Base-by-base conservation (phyloP, 78 protist genomes). In the Chrysochromulina parva region DNA sequence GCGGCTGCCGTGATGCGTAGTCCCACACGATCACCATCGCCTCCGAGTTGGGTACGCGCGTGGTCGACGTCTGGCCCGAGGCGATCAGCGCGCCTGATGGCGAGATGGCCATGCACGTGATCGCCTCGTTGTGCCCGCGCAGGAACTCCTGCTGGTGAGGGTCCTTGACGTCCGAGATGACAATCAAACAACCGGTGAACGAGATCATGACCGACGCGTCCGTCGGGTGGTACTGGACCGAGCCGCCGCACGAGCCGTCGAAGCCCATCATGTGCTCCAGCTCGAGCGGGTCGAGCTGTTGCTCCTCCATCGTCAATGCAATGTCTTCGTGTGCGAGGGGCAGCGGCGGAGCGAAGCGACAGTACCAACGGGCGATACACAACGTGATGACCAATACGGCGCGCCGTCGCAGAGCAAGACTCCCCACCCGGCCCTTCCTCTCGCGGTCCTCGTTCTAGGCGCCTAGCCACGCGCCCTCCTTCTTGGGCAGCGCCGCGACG, bases 71-170 rank as follows among this genome's bases (percentile, higher is more conserved):
- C 74, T 91, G 92, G 4, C 91, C 93, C 2, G 89, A 65, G 1
- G 91, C 95, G 9, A n/a, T 50, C 10, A 89, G 55, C 13, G 62
- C 3, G 17, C 92, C 94, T 3, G 52, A 22, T 2, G 94, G 73
- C 38, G 89, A 85, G 47, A 90, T 10, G 10, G 57, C 74, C 47
- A 93, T 3, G 55, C 85, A 48, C 0, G 88, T 52, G 62, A 93
- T 67, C 65, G 6, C 14, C 57, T 90, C 90, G 20, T 65, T 62
- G 85, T 93, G 94, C 10, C 94, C 94, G 16, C 85, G 69, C 67
- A 93, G 87, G 71, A 93, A 89, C 13, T 20, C 28, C 71, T 93
- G 94, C 47, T 89, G 58, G 60, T 93, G 94, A 0, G 94, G 93
- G 62, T 93, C 94, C 22, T 60, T 14, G n/a, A 90, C 57, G 48